Evolutionary conservation across 1,284 basidiomycete genomes (phyloP), one percentile per base, ranked within the genome.

Genomic region (Tilletia walkeri): DNA sequence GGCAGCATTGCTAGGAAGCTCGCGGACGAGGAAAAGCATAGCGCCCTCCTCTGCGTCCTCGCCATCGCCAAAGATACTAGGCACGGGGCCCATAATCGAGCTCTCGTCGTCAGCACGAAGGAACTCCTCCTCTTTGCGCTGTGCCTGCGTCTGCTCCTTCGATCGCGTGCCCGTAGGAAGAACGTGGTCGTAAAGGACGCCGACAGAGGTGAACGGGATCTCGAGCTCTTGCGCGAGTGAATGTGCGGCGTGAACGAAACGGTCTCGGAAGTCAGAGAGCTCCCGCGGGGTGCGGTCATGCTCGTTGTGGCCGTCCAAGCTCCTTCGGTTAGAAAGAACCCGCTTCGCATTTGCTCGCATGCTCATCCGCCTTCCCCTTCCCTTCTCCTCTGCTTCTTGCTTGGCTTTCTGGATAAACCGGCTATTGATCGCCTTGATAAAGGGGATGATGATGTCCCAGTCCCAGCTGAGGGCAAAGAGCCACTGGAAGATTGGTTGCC

Each of bases 101-200:
- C 77, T 76, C 66, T 78, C 76, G 67, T 80, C 78, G 66, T 79
- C 79, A 39, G 75, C 72, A 67, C 72, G 74, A 36, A 49, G 34
- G 41, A 48, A 48, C n/a, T 66, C 65, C 16, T 50, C 48, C 24
- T 50, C 48, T 30, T 66, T 66, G 10, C 54, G n/a, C 54, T 53
- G 65, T 18, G 36, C 68, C 47, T 65, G 68, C 41, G 65, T 45
- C 38, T 70, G 70, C 9, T 34, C 59, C 20, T 66, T 30, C 73
- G 48, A 66, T 34, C 59, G 75, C 2, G 85, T 86, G 49, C 86
- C 86, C 20, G 86, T 87, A 5, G 84, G 85, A 34, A 86, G 77
- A 24, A 86, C 85, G 67, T 85, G 85, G 77, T 87, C 86, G 76
- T 86, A 86, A 71, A 94, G 85, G 41, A 86, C 87, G 3, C 93